phyloP scores from a whole-genome alignment of 2,329 filamentous ascomycete species.

The Gaeumannomyces sp. region DNA sequence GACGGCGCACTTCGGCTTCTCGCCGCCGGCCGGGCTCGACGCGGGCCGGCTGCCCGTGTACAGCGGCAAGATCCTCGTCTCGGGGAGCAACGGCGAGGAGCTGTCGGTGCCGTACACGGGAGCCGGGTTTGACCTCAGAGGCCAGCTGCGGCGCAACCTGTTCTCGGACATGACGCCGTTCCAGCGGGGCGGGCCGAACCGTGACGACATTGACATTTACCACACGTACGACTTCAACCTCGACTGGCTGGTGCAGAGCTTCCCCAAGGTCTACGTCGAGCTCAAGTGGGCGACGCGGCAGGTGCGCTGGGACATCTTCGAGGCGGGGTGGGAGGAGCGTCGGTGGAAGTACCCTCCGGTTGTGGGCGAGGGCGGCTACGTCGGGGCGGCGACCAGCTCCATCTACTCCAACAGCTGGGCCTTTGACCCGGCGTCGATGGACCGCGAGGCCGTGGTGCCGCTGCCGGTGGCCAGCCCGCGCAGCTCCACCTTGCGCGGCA shows the following conservation, averaged over 20 bases:
- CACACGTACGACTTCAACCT: slow-evolving; percentile 19
- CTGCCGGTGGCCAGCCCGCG: slow-evolving; percentile 18
- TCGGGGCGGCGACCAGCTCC: slow-evolving; percentile 19
- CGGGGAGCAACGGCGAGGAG: slow-evolving; percentile 25
- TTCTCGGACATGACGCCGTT: slow-evolving; percentile 9
- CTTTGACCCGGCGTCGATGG: slow-evolving; percentile 1
- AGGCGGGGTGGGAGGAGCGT: slow-evolving; percentile 17
- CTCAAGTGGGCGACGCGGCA: slow-evolving; percentile 21
- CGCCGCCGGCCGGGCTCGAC: slow-evolving; percentile 18
- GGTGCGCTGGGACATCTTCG: slow-evolving; percentile 24
- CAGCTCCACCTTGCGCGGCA: slow-evolving; percentile 13
- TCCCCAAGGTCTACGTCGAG: slow-evolving; percentile 21
- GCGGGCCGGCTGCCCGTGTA: slow-evolving; percentile 25
- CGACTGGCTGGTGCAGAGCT: slow-evolving; percentile 19
- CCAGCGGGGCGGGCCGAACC: slow-evolving; percentile 7
- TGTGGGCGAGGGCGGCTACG: slow-evolving; percentile 17
- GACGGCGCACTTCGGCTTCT: slow-evolving; percentile 21
- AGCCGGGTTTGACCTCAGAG: slow-evolving; percentile 10
- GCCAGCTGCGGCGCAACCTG: slow-evolving; percentile 3
- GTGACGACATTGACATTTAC: slow-evolving; percentile 8
- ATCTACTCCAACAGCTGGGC: neutral
- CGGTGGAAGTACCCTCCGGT: slow-evolving; percentile 22
- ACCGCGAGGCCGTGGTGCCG: slow-evolving; percentile 8
- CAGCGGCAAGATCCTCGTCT: slow-evolving; percentile 27
- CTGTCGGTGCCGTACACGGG: slow-evolving; percentile 27